Evolutionary conservation across 2,329 filamentous ascomycete species (phyloP), one percentile per base, ranked within the genome.

Genomic region (Aureobasidium pullulans): DNA sequence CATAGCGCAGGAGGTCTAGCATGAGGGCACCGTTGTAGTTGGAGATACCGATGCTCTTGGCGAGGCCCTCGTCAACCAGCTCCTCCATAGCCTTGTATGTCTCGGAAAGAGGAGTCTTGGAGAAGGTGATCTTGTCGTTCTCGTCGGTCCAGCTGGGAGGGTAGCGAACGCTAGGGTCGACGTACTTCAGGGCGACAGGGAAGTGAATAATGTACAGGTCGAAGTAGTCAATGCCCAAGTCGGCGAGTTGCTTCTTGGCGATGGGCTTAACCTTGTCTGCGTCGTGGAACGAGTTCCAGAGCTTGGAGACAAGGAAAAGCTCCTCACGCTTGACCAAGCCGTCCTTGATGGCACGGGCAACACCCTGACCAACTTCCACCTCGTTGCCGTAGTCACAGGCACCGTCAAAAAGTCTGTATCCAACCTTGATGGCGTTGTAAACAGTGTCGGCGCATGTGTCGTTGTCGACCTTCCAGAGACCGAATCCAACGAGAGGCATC

Each of bases 281-380:
- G 69, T 93, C 87, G 79, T 96, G 90, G 83, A 91, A 96, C 65
- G 86, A 86, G 79, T 93, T 91, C 90, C 91, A 96, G 61, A 96
- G 86, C 81, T 96, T 96, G 75, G 87, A 90, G 64, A 92, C 88
- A 71, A 96, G 85, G 83, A 96, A 96, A 71, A 96, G 87, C 28
- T 96, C 90, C 75, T 89, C 84, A 62, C 89, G 87, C 79, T 86
- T 90, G 66, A 92, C 88, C 61, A 93, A 74, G 44, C 89, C 88
- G 9, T 94, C 89, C 70, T 87, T 82, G 75, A 94, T 90, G 68
- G 89, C 89, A 66, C 87, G 87, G 61, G 85, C 83, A 48, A 93
- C 81, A 68, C 89, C 89, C 71, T 91, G 77, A 61, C 89, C 89
- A 64, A 82, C 84, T 74, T 91, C 88, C 66, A 84, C 83, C 75